Conservation (phyloP, 495 filamentous ascomycete genomes). For the Aspergillus wentii region DNA sequence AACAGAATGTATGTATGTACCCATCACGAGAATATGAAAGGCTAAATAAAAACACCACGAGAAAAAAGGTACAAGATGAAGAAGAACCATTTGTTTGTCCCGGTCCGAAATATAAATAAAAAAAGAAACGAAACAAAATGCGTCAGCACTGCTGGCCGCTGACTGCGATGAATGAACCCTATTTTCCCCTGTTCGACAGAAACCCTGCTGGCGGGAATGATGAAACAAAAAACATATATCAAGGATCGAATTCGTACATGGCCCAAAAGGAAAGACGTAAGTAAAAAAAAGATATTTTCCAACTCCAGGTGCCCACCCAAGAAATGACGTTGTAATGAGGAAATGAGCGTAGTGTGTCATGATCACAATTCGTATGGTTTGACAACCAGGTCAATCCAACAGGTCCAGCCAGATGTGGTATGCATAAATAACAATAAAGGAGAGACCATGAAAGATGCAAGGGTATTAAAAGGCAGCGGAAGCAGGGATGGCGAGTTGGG, state of each 20-base stretch:
- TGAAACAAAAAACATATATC: conserved; percentile 1
- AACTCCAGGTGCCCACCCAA: too few species aligned
- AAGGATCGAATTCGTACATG: too few species aligned
- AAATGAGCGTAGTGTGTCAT: conserved; percentile 29
- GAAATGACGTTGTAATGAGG: conserved; percentile 13
- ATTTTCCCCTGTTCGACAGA: too few species aligned
- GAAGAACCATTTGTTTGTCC: neutral
- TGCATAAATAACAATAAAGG: conserved; percentile 17
- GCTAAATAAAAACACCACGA: too few species aligned
- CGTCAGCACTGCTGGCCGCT: conserved; percentile 14
- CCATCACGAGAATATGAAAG: too few species aligned
- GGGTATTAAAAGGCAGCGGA: conserved; percentile 9
- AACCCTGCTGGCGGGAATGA: neutral
- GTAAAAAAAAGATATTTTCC: too few species aligned
- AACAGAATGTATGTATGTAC: too few species aligned
- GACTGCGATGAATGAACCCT: too few species aligned
- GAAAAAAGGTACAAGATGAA: neutral
- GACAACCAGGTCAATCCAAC: conserved; percentile 43
- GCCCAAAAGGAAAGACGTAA: too few species aligned
- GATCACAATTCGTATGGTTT: conserved; percentile 29
- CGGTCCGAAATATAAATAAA: neutral
- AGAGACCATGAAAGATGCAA: conserved; percentile 13
- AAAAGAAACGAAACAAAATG: conserved; percentile 1
- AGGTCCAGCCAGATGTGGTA: conserved; percentile 33
- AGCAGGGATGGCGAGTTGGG: conserved; percentile 2